Evolutionary conservation across 2,329 filamentous ascomycete genomes (phyloP).

Genomic region (Neospermospora avenae): DNA sequence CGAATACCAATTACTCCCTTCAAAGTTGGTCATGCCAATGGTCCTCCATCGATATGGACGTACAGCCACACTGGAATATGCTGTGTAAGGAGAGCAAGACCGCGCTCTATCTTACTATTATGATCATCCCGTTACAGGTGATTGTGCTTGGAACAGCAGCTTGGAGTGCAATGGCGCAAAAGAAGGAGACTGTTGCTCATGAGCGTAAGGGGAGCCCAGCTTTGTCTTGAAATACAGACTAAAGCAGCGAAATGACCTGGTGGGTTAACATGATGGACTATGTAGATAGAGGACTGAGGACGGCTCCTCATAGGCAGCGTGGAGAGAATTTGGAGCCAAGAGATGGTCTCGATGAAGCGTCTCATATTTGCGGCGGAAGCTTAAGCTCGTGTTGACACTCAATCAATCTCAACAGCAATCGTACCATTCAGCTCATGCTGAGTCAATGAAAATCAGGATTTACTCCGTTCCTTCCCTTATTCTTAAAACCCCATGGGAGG

Average conservation of each 20-base stretch:
- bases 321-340: too few relatives aligned
- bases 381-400: neutral
- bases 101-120: conserved; percentile 50
- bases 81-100: conserved; percentile 56
- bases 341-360: neutral
- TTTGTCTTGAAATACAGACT: conserved; percentile 25
- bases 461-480: too few relatives aligned
- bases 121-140: conserved; percentile 56
- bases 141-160: conserved; percentile 45
- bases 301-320: neutral
- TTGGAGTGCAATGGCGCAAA: conserved; percentile 45
- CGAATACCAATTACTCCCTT: conserved; percentile 50
- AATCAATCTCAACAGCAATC: too few relatives aligned
- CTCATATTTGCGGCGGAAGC: neutral
- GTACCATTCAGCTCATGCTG: too few relatives aligned
- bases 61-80: conserved; percentile 52
- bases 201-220: conserved; percentile 34
- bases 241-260: neutral
- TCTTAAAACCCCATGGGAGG: too few relatives aligned
- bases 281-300: neutral
- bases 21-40: conserved; percentile 64
- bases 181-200: conserved; percentile 34
- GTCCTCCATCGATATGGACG: conserved; percentile 49
- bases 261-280: neutral
- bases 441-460: too few relatives aligned